Evolutionary conservation across 768 basidiomycete genomes (phyloP).

Genomic region (Clavulina sp.): DNA sequence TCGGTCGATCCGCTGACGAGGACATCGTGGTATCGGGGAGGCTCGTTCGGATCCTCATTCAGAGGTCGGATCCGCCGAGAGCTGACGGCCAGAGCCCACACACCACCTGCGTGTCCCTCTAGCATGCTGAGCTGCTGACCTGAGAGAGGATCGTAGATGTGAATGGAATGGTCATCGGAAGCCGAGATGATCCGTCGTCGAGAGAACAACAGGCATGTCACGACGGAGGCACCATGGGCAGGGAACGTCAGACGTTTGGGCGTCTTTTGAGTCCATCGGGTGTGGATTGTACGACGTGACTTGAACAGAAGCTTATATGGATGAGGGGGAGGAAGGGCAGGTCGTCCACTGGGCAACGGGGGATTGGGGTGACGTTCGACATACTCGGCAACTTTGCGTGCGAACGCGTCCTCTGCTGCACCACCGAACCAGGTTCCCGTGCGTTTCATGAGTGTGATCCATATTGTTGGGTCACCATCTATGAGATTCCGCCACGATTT

Average conservation of each 20-base stretch:
- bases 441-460: slow-evolving; percentile 69
- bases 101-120: slow-evolving; percentile 27
- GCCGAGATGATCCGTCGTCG: slow-evolving; percentile 90
- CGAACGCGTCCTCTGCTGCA: slow-evolving; percentile 66
- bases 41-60: neutral
- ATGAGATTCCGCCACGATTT: slow-evolving; percentile 82
- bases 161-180: slow-evolving; percentile 92
- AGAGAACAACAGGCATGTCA: slow-evolving; percentile 92
- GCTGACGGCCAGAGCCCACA: slow-evolving; percentile 25
- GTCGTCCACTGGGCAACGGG: slow-evolving; percentile 1
- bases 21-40: slow-evolving; percentile 9
- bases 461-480: slow-evolving; percentile 76
- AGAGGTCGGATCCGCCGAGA: slow-evolving; percentile 22
- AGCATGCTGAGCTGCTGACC: slow-evolving; percentile 53
- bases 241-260: slow-evolving; percentile 69
- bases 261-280: slow-evolving; percentile 22
- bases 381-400: slow-evolving; percentile 47
- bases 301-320: slow-evolving; percentile 91
- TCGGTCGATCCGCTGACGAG: slow-evolving; percentile 89
- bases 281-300: slow-evolving; percentile 63
- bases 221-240: slow-evolving; percentile 77
- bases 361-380: slow-evolving; percentile 24
- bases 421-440: slow-evolving; percentile 85
- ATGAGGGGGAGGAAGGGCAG: slow-evolving; percentile 47
- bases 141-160: slow-evolving; percentile 77